Conservation (phyloP, 495 filamentous ascomycete species). For the Oleoguttula mirabilis region DNA sequence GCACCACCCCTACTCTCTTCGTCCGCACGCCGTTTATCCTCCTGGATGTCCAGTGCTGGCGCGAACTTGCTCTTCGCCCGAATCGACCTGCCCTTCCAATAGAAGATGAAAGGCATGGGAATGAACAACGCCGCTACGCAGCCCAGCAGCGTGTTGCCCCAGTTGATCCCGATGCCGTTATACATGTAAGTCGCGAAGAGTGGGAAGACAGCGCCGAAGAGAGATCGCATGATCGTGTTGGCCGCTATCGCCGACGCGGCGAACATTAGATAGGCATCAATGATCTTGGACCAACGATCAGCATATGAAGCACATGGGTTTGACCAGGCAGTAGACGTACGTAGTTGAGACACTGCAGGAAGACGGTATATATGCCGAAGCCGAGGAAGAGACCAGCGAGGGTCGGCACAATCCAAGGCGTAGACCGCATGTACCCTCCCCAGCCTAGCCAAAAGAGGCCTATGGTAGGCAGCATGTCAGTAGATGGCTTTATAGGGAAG, state of each 20-base stretch:
- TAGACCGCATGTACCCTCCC: conserved; percentile 24
- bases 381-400: conserved; percentile 21
- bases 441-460: conserved; percentile 33
- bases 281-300: too few relatives aligned
- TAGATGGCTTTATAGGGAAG: background rate
- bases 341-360: conserved; percentile 25
- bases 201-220: conserved; percentile 20
- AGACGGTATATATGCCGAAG: conserved; percentile 25
- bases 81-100: conserved; percentile 19
- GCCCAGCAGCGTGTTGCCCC: conserved; percentile 24
- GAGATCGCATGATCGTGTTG: conserved; percentile 23
- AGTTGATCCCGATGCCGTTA: conserved; percentile 23
- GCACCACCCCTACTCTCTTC: conserved; percentile 17
- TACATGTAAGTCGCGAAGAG: conserved; percentile 19
- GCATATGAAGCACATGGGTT: too few relatives aligned
- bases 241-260: conserved; percentile 23
- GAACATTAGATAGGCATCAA: conserved; percentile 20
- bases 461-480: background rate
- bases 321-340: too few relatives aligned
- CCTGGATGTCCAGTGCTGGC: conserved; percentile 20
- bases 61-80: conserved; percentile 21
- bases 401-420: conserved; percentile 28
- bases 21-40: conserved; percentile 18
- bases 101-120: conserved; percentile 23
- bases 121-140: conserved; percentile 20